These are phyloP conservation scores for Penicilliopsis zonata DNA, from an alignment of 495 filamentous ascomycete species.

Conservation along the genomic window DNA sequence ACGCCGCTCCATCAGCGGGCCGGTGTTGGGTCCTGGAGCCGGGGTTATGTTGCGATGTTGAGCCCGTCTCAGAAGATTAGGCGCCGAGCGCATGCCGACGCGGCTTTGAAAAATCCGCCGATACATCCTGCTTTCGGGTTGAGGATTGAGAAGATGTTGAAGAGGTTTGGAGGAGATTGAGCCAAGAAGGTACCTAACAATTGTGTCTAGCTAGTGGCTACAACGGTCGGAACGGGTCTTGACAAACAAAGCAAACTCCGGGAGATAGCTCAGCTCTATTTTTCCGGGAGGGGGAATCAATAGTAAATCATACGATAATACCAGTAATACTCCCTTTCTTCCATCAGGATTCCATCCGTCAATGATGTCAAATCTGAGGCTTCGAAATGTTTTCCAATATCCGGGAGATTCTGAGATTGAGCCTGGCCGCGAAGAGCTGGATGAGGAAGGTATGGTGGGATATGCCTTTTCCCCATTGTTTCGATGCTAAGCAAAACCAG, in stretches of 20 bases:
- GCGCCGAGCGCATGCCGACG: conserved; percentile 8
- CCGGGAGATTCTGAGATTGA: conserved; percentile 39
- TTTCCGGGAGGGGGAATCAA: no score
- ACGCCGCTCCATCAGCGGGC: conserved; percentile 69
- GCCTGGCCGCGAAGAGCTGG: conserved; percentile 37
- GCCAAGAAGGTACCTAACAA: no score
- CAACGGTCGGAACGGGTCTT: no score
- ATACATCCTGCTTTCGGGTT: conserved; percentile 6
- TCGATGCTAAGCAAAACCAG: conserved; percentile 16
- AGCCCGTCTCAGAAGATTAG: conserved; percentile 5
- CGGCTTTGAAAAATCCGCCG: conserved; percentile 7
- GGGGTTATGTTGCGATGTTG: conserved; percentile 31
- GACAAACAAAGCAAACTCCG: no score
- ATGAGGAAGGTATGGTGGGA: conserved; percentile 48
- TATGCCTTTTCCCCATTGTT: neutral
- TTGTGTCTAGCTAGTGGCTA: no score
- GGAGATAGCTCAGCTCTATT: no score
- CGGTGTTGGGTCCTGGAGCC: conserved; percentile 34
- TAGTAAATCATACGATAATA: no score
- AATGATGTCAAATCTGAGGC: conserved; percentile 36
- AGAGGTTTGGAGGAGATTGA: no score
- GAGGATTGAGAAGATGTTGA: no score
- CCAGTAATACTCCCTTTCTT: no score
- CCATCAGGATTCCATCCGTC: no score
- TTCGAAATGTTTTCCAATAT: conserved; percentile 54